phyloP scores from a whole-genome alignment of 495 filamentous ascomycete genomes.

The Aspergillus conjunctus region DNA sequence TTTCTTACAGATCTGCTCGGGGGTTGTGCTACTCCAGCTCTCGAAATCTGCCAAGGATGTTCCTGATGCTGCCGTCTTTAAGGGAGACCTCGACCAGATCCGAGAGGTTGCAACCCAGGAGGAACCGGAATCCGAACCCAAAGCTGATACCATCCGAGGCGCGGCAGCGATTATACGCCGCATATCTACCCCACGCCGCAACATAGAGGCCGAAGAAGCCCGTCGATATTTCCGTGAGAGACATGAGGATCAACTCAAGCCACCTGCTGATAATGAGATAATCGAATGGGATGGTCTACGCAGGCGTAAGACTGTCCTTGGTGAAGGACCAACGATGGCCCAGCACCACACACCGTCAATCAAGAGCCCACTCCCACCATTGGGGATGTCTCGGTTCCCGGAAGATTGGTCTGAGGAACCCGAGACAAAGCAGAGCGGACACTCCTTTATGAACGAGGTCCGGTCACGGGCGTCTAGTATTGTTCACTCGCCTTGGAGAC shows the following conservation, averaged over 20 bases:
- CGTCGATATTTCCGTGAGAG: slow-evolving; percentile 78
- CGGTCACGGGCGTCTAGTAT: slow-evolving; percentile 50
- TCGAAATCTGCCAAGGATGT: slow-evolving; percentile 98
- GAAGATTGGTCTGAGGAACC: slow-evolving; percentile 46
- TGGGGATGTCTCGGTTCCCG: slow-evolving; percentile 88
- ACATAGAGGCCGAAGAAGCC: slow-evolving; percentile 79
- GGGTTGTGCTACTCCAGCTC: slow-evolving; percentile 95
- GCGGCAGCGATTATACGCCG: slow-evolving; percentile 86
- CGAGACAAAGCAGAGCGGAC: slow-evolving; percentile 34
- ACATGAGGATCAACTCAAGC: slow-evolving; percentile 66
- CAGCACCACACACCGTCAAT: slow-evolving; percentile 32
- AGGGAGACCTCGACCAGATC: slow-evolving; percentile 91
- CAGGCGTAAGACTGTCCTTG: slow-evolving; percentile 73
- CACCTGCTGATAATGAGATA: slow-evolving; percentile 72
- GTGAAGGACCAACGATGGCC: slow-evolving; percentile 47
- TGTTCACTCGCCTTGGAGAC: slow-evolving; percentile 38
- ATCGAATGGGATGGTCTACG: slow-evolving; percentile 94
- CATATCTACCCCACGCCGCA: slow-evolving; percentile 73
- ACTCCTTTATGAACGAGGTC: slow-evolving; percentile 60
- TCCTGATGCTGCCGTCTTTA: slow-evolving; percentile 89
- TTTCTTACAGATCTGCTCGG: slow-evolving; percentile 91
- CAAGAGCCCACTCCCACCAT: slow-evolving; percentile 69
- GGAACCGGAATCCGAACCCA: slow-evolving; percentile 92
- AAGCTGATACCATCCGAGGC: slow-evolving; percentile 94
- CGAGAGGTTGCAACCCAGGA: slow-evolving; percentile 92